Percentiles rank a stretch among this genome's conserved stretches.
These are phyloP conservation scores for Phaffia rhodozyma DNA, from an alignment of 1,284 basidiomycete species.

Conservation along the genomic window DNA sequence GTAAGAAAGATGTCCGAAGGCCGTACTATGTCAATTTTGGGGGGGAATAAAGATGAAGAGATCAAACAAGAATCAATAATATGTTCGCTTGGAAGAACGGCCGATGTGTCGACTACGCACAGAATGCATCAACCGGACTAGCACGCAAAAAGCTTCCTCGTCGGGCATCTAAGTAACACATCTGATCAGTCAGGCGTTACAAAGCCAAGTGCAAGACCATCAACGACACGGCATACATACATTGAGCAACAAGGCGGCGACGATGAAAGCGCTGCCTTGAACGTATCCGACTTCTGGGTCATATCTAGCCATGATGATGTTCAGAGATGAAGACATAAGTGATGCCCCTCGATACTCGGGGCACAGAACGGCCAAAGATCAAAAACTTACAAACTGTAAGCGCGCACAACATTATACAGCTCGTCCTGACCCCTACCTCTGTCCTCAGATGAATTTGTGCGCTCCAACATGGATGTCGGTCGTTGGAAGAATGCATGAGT, in stretches of 20 bases:
- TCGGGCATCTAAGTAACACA: conserved; percentile 70
- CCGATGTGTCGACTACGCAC: conserved; percentile 11
- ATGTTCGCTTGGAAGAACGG: neutral
- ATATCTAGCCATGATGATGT: conserved; percentile 45
- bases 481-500: conserved; percentile 84
- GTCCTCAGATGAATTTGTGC: conserved; percentile 34
- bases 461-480: conserved; percentile 2
- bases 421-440: conserved; percentile 92
- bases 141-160: conserved; percentile 90
- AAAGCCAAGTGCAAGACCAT: neutral
- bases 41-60: neutral
- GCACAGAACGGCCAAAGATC: neutral
- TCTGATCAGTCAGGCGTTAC: neutral
- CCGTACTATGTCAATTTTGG: conserved; percentile 47
- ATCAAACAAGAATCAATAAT: neutral
- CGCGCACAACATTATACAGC: conserved; percentile 92
- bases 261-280: conserved; percentile 90
- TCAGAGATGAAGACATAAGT: neutral
- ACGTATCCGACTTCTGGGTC: conserved; percentile 95
- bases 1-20: conserved; percentile 86
- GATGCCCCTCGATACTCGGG: too few relatives aligned
- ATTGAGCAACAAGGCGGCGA: conserved; percentile 82
- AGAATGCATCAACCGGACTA: conserved; percentile 94
- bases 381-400: conserved; percentile 66
- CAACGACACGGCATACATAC: conserved; percentile 42